A percentile compares a stretch with the other conserved stretches of the same genome.
phyloP scores from a whole-genome alignment of 495 filamentous ascomycete genomes.

The Trichoderma parareesei region DNA sequence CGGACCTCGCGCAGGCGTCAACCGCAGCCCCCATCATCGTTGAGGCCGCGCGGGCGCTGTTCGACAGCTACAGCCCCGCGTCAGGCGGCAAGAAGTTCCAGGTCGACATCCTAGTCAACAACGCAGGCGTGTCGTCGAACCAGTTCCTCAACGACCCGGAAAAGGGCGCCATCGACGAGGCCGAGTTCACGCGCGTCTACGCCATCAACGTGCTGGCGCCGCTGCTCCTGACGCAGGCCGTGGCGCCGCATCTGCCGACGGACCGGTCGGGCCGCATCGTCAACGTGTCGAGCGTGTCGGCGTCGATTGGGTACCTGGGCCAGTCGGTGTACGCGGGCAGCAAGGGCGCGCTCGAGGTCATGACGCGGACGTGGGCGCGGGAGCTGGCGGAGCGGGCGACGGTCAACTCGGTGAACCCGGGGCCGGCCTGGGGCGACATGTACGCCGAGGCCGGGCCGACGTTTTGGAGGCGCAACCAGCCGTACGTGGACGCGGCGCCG shows the following conservation, averaged over 20 bases:
- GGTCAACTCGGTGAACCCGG: conserved; percentile 84
- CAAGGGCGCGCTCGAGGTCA: conserved; percentile 84
- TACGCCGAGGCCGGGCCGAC: conserved; percentile 32
- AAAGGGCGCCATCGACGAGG: conserved; percentile 28
- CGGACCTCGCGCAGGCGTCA: conserved; percentile 35
- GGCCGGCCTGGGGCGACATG: conserved; percentile 76
- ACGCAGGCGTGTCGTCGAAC: conserved; percentile 30
- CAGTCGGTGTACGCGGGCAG: conserved; percentile 81
- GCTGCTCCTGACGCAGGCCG: conserved; percentile 68
- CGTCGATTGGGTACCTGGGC: conserved; percentile 56
- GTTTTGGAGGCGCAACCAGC: conserved; percentile 33
- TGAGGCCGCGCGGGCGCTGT: conserved; percentile 19
- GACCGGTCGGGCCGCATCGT: conserved; percentile 73
- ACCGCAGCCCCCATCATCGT: conserved; percentile 22
- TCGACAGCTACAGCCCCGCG: conserved; percentile 20
- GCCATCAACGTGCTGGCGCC: conserved; percentile 80
- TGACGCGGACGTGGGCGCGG: conserved; percentile 82
- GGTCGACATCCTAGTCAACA: conserved; percentile 61
- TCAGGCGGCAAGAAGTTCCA: conserved; percentile 38
- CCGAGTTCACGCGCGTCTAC: conserved; percentile 65
- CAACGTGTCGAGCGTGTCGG: conserved; percentile 65
- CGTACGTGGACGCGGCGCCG: conserved; percentile 62
- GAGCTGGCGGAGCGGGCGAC: conserved; percentile 72
- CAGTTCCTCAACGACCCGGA: conserved; percentile 43
- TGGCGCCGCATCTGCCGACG: conserved; percentile 57